Percentiles rank a stretch among this genome's conserved stretches.
These are phyloP conservation scores for Pseudocercospora vitis DNA, from an alignment of 2,329 filamentous ascomycete genomes.

Conservation along the genomic window DNA sequence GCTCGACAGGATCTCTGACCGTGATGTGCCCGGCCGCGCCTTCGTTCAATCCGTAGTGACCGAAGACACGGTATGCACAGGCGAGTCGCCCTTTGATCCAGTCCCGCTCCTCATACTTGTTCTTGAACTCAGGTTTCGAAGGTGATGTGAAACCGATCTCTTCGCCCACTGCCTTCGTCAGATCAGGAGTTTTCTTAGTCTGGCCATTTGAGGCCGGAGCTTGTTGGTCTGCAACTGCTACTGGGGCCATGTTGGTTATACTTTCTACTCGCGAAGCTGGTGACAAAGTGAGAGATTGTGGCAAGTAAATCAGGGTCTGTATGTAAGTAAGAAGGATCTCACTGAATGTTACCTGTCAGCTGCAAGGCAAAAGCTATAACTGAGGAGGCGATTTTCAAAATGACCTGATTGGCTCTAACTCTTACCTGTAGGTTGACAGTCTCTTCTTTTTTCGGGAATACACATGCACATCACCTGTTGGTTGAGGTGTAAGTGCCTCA, in stretches of 20 bases:
- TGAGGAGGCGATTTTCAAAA: background rate
- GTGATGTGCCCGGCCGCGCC: constrained; percentile 41
- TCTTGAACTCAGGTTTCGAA: constrained; percentile 22
- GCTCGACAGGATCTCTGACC: constrained; percentile 41
- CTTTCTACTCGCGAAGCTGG: background rate
- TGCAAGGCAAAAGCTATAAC: background rate
- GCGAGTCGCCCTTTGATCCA: constrained; percentile 42
- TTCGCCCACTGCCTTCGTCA: constrained; percentile 8
- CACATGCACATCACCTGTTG: background rate
- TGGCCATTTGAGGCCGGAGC: constrained; percentile 6
- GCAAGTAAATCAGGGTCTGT: background rate
- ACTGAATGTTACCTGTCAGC: background rate
- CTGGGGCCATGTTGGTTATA: constrained; percentile 17
- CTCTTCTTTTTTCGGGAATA: background rate
- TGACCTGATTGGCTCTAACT: background rate
- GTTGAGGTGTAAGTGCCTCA: background rate
- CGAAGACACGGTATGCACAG: constrained; percentile 41
- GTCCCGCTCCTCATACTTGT: constrained; percentile 33
- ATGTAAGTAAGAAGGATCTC: background rate
- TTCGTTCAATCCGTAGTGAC: constrained; percentile 38
- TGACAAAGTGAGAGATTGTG: background rate
- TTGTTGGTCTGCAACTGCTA: constrained; percentile 8
- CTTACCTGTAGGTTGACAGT: background rate
- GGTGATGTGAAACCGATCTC: constrained; percentile 16
- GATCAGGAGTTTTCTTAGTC: constrained; percentile 15